Percentiles rank a stretch among this genome's conserved stretches.
Evolutionary conservation across 1,139 yeast species (phyloP).

Genomic region (Saccharomyces hybrid): DNA sequence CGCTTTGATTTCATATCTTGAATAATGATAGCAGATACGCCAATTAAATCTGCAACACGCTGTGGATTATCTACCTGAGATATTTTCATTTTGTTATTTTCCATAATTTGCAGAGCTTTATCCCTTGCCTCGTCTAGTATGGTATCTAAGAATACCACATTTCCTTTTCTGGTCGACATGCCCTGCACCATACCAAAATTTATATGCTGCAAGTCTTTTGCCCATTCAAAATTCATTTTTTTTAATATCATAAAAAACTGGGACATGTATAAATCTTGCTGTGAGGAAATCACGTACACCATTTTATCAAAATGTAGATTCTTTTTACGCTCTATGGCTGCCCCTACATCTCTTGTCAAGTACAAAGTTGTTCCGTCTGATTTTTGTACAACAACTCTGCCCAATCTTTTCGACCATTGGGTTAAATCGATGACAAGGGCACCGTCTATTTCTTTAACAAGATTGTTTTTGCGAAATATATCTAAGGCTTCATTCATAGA

Average conservation of each 20-base stretch:
- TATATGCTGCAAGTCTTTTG: constrained; percentile 66
- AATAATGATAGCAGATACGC: constrained; percentile 96
- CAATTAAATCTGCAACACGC: constrained; percentile 87
- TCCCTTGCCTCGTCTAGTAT: constrained; percentile 91
- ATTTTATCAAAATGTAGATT: constrained; percentile 84
- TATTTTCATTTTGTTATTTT: constrained; percentile 81
- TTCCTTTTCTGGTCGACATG: constrained; percentile 97
- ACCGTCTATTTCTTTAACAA: constrained; percentile 83
- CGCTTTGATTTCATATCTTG: constrained; percentile 99
- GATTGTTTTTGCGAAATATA: constrained; percentile 54
- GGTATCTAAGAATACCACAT: constrained; percentile 91
- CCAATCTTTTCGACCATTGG: constrained; percentile 81
- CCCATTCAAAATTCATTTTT: constrained; percentile 88
- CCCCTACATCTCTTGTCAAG: constrained; percentile 94
- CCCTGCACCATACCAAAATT: constrained; percentile 98
- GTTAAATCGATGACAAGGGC: constrained; percentile 84
- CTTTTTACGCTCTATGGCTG: constrained; percentile 84
- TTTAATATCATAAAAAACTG: constrained; percentile 93
- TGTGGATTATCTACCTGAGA: constrained; percentile 94
- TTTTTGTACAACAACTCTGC: constrained; percentile 88
- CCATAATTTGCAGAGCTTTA: constrained; percentile 96
- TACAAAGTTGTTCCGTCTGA: constrained; percentile 94
- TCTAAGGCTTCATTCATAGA: constrained; percentile 60
- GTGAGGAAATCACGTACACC: constrained; percentile 94
- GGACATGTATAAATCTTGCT: constrained; percentile 89